Evolutionary conservation across 495 filamentous ascomycete species (phyloP).

Genomic region (Talaromyces liani): DNA sequence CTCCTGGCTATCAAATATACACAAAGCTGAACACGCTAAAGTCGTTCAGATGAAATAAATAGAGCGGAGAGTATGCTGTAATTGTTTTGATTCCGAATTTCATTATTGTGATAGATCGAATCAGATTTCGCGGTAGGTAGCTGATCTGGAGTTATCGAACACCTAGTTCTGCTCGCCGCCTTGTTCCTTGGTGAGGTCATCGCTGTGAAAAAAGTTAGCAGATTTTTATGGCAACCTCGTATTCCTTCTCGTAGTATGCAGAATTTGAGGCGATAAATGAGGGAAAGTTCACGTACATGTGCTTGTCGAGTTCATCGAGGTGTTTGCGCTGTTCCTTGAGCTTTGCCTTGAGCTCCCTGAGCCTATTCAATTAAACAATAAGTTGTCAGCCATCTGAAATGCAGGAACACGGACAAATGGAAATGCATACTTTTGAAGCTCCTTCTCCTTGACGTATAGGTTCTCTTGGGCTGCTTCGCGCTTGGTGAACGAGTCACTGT

Average conservation of each 20-base stretch:
- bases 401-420: not conserved
- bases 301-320: constrained; percentile 71
- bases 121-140: not conserved
- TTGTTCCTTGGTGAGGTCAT: constrained; percentile 59
- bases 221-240: not conserved
- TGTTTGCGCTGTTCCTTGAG: constrained; percentile 71
- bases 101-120: not conserved
- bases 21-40: not conserved
- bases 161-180: constrained; percentile 66
- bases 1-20: not conserved
- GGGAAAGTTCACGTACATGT: constrained; percentile 56
- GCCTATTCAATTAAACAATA: constrained; percentile 24
- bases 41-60: not conserved
- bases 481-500: constrained; percentile 80
- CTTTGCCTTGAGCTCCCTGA: constrained; percentile 63
- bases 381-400: not conserved
- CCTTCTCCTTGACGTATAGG: constrained; percentile 71
- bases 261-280: not conserved
- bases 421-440: constrained; percentile 64
- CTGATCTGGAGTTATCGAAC: not conserved
- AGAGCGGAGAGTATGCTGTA: constrained; percentile 1
- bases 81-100: not conserved
- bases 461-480: constrained; percentile 86
- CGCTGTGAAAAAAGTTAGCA: constrained; percentile 34
- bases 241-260: not conserved